Evolutionary conservation across 2,329 filamentous ascomycete genomes (phyloP).

Genomic region (Sphaerulina musiva): DNA sequence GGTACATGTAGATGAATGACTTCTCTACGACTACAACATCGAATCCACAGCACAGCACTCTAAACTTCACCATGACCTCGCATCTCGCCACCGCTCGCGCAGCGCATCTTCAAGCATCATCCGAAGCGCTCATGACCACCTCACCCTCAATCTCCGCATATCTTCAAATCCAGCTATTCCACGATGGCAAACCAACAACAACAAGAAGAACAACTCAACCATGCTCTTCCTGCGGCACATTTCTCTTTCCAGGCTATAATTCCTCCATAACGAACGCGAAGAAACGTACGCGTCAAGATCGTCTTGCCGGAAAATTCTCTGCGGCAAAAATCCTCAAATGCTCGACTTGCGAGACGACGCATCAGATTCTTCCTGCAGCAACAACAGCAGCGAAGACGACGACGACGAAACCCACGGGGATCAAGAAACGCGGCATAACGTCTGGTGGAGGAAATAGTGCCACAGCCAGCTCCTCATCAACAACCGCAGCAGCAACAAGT

Average conservation of each 20-base stretch:
- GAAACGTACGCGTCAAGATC: slow-evolving; percentile 8
- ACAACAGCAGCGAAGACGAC: background rate
- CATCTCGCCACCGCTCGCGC: background rate
- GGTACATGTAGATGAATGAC: too few species aligned
- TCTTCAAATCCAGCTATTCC: slow-evolving; percentile 7
- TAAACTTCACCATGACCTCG: background rate
- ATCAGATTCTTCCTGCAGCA: background rate
- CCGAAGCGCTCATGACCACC: slow-evolving; percentile 2
- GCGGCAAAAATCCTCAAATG: background rate
- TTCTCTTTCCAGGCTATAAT: slow-evolving; percentile 48
- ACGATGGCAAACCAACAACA: slow-evolving; percentile 30
- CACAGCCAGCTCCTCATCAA: too few species aligned
- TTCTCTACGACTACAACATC: background rate
- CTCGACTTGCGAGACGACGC: background rate
- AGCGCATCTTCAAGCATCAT: slow-evolving; percentile 5
- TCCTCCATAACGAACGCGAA: background rate
- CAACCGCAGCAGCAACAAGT: background rate
- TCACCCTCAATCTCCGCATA: slow-evolving; percentile 17
- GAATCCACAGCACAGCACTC: background rate
- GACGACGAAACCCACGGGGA: too few species aligned
- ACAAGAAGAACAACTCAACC: slow-evolving; percentile 42
- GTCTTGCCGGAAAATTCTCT: background rate
- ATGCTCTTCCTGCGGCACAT: slow-evolving; percentile 56
- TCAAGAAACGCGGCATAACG: background rate
- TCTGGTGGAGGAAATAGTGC: background rate